Base-by-base conservation (phyloP, 768 basidiomycete species). In the Pholiota molesta region DNA sequence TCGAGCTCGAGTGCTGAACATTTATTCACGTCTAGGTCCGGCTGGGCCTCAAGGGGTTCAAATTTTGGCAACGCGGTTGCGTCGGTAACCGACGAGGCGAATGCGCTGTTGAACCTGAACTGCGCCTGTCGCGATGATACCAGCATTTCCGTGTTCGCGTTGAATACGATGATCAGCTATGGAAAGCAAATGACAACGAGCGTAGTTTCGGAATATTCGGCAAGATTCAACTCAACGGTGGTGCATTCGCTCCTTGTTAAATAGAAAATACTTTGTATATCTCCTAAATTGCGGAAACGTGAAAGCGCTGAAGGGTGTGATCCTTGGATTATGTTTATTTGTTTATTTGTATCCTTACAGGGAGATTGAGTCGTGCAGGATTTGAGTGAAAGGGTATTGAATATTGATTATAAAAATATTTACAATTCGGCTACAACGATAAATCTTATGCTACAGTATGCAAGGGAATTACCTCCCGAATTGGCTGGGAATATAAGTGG, bases 161-260 rank as follows among this genome's bases (percentile, higher is more conserved):
- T 80, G 79, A 80, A 59, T 77, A 76, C 21, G 77, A 78, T 52
- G 79, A 80, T 56, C 76, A 77, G 60, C 31, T 57, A n/a, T 80
- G 79, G 79, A 80, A 80, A 55, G 65, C 55, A 1, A 74, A 75
- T 44, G 77, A 73, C 42, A 75, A 73, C 47, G 79, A 80, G 65
- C 69, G 71, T 31, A 80, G 79, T 61, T 80, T 80, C 63, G 78
- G 78, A 2, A 72, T 79, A 5, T 77, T 74, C 52, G 73, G 72
- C 14, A 78, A 78, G 65, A 64, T 76, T 28, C 59, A 69, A 54
- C 61, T 78, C 14, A 65, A 64, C 21, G 67, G 66, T 16, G 66
- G 62, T 26, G 67, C 60, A 8, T 61, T 68, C 23, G 47, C 47
- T 13, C 23, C 47, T 11, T 49, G 47, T 49, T 49, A 49, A 49